phyloP scores from a whole-genome alignment of 257 asterid genomes.

The Lantana camara region DNA sequence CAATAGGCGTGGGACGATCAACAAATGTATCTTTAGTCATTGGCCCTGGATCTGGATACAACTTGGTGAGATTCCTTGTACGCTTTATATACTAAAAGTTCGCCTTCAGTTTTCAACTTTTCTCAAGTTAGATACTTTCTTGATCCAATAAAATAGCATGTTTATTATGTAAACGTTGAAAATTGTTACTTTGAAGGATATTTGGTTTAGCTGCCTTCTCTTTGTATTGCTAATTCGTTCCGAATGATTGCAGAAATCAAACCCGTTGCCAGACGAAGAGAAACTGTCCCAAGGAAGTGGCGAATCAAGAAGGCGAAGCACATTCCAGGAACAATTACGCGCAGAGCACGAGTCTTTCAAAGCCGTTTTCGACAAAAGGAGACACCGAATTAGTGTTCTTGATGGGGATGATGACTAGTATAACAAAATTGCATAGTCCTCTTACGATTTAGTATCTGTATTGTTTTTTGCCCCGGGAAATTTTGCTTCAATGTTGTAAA shows the following conservation, averaged over 20 bases:
- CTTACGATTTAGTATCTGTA: not conserved
- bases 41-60: constrained; percentile 97
- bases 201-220: too few relatives aligned
- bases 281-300: constrained; percentile 41
- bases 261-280: constrained; percentile 76
- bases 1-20: constrained; percentile 66
- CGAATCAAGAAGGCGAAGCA: constrained; percentile 48
- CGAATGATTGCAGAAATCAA: constrained; percentile 64
- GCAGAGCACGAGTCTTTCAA: constrained; percentile 87
- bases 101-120: not conserved
- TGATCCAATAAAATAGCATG: not conserved
- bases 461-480: not conserved
- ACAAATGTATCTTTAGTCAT: constrained; percentile 64
- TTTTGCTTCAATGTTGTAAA: constrained; percentile 17
- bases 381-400: constrained; percentile 57
- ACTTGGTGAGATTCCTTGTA: constrained; percentile 57
- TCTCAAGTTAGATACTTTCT: not conserved
- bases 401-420: constrained; percentile 49
- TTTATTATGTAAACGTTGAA: constrained; percentile 2
- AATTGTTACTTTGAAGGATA: not conserved
- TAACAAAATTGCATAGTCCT: not conserved
- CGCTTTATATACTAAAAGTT: not conserved
- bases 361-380: constrained; percentile 85
- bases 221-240: constrained; percentile 16
- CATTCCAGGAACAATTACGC: constrained; percentile 73